Percentiles rank a stretch among this genome's conserved stretches.
phyloP scores from a whole-genome alignment of 2,329 filamentous ascomycete genomes.

The Canariomyces notabilis region DNA sequence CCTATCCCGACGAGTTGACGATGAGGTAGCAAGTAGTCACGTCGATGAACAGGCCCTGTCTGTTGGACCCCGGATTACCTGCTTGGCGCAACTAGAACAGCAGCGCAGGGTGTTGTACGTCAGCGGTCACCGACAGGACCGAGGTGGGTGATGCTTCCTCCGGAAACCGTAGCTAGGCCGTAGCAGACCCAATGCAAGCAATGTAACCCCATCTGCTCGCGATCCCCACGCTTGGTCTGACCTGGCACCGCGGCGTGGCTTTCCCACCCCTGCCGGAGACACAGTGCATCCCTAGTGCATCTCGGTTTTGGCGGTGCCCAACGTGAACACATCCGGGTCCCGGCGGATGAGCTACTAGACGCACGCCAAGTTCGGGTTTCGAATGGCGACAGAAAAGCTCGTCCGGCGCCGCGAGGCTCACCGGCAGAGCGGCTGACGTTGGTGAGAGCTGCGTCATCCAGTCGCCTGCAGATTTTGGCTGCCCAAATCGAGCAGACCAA shows the following conservation, averaged over 20 bases:
- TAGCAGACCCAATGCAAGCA: background rate
- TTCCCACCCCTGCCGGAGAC: background rate
- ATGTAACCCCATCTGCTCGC: background rate
- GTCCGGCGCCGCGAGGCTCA: background rate
- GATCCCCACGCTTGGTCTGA: background rate
- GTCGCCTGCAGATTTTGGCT: background rate
- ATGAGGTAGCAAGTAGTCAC: no score
- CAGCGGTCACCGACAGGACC: no score
- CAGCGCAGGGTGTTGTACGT: no score
- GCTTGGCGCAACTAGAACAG: no score
- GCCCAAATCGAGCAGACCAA: background rate
- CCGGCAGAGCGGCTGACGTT: background rate
- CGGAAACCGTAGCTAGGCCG: no score
- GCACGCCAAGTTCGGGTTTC: constrained; percentile 2
- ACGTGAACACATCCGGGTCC: background rate
- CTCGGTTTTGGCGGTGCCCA: background rate
- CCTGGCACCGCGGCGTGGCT: background rate
- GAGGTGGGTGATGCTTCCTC: no score
- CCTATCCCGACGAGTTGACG: no score
- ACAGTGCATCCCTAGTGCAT: background rate
- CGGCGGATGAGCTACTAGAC: background rate
- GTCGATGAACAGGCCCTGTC: no score
- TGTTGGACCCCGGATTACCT: no score
- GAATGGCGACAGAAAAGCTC: background rate
- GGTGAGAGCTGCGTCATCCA: constrained; percentile 7